A percentile compares a stretch with the other conserved stretches of the same genome.
Conservation (phyloP, 352 stramenopile genomes). For the Phytophthora idaei region DNA sequence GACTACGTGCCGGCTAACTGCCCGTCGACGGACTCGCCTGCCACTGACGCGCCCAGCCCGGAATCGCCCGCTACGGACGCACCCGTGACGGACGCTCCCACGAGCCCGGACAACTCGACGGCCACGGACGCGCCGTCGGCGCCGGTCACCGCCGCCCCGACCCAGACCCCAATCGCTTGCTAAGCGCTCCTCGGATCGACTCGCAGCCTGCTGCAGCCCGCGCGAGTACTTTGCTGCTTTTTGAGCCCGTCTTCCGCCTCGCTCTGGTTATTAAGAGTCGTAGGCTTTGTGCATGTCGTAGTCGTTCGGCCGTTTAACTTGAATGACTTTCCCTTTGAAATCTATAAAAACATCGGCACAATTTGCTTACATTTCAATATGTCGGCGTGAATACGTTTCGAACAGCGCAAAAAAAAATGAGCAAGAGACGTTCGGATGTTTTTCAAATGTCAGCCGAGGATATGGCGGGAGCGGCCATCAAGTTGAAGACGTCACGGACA, state of each 20-base stretch:
- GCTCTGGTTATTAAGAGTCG: slow-evolving; percentile 17
- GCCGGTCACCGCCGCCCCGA: slow-evolving; percentile 7
- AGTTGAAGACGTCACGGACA: slow-evolving; percentile 4
- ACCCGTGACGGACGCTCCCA: too few species aligned
- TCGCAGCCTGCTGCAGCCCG: slow-evolving; percentile 18
- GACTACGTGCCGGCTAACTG: slow-evolving; percentile 39
- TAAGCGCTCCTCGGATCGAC: slow-evolving; percentile 29
- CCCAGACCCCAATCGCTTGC: slow-evolving; percentile 20
- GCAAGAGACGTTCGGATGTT: neutral
- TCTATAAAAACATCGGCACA: too few species aligned
- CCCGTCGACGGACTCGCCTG: slow-evolving; percentile 20
- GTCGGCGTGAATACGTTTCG: too few species aligned
- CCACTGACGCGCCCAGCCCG: slow-evolving; percentile 4
- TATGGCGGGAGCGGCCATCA: slow-evolving; percentile 17
- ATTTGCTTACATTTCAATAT: too few species aligned
- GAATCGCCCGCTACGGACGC: neutral
- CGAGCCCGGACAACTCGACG: neutral
- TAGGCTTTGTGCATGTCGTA: slow-evolving; percentile 26
- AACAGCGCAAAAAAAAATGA: too few species aligned
- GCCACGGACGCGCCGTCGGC: slow-evolving; percentile 1
- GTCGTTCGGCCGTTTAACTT: slow-evolving; percentile 15
- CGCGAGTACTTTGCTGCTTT: slow-evolving; percentile 35
- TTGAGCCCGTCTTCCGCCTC: slow-evolving; percentile 15
- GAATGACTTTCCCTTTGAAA: slow-evolving; percentile 8
- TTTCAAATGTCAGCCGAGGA: neutral